Percentiles rank a stretch among this genome's conserved stretches.
These are phyloP conservation scores for Phaeosphaeriaceae sp. DNA, from an alignment of 2,329 filamentous ascomycete genomes.

Conservation along the genomic window DNA sequence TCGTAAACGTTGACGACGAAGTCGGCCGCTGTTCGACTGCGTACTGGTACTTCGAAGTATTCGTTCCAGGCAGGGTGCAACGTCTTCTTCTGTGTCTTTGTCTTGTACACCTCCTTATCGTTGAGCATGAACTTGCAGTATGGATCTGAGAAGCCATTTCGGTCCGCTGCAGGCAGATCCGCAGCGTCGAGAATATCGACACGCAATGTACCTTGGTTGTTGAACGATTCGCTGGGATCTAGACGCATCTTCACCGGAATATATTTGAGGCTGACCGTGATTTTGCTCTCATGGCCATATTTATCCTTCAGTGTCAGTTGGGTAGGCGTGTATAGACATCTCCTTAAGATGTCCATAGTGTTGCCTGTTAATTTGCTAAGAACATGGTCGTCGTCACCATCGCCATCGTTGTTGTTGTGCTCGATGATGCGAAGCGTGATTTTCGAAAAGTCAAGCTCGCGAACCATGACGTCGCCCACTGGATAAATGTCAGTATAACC, in stretches of 20 bases:
- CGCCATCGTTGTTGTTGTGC: constrained; percentile 75
- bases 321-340: constrained; percentile 90
- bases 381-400: constrained; percentile 73
- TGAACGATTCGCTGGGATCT: constrained; percentile 95
- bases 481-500: constrained; percentile 29
- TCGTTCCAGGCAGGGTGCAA: constrained; percentile 96
- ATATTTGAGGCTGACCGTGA: constrained; percentile 94
- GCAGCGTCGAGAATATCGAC: constrained; percentile 90
- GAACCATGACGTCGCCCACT: constrained; percentile 91
- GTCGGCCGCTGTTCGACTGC: constrained; percentile 83
- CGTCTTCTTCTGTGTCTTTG: constrained; percentile 95
- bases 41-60: constrained; percentile 83
- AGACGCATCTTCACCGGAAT: constrained; percentile 93
- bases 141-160: constrained; percentile 96
- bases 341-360: constrained; percentile 85
- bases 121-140: constrained; percentile 95
- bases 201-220: constrained; percentile 95
- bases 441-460: constrained; percentile 95
- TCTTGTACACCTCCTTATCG: constrained; percentile 90
- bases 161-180: constrained; percentile 90
- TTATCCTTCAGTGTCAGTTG: constrained; percentile 80
- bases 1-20: constrained; percentile 88
- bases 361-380: constrained; percentile 84
- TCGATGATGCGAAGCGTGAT: constrained; percentile 87
- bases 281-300: constrained; percentile 75